These are phyloP conservation scores for Rheum nobile DNA, from an alignment of 148 eudicot genomes.

Conservation along the genomic window DNA sequence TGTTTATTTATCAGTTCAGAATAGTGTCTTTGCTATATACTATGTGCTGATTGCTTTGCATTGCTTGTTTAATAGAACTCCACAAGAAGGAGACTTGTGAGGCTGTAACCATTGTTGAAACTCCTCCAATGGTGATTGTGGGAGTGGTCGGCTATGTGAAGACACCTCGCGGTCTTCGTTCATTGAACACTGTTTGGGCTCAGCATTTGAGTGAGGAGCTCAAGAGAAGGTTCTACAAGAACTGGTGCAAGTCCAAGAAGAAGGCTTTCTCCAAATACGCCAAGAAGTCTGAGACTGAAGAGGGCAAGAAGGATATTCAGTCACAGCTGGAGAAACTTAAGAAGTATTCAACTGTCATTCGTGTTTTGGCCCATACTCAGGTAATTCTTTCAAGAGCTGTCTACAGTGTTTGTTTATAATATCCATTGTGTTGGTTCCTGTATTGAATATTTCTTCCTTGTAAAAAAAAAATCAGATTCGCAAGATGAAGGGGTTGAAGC, in stretches of 20 bases:
- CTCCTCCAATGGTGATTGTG: constrained; percentile 69
- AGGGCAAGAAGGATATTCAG: constrained; percentile 49
- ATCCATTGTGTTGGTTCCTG: not conserved
- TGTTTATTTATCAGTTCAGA: not conserved
- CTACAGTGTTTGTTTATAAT: not conserved
- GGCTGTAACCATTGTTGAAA: constrained; percentile 56
- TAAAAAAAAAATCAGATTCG: constrained; percentile 1
- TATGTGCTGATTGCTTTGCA: not conserved
- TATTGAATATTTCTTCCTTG: not conserved
- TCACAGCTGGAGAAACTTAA: constrained; percentile 59
- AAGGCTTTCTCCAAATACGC: constrained; percentile 62
- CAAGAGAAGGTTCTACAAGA: constrained; percentile 68
- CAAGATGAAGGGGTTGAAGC: constrained; percentile 67
- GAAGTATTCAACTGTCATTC: constrained; percentile 42
- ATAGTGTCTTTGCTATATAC: not conserved
- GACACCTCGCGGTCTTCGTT: constrained; percentile 64
- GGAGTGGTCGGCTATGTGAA: constrained; percentile 66
- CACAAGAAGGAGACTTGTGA: constrained; percentile 78
- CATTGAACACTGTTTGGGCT: constrained; percentile 62
- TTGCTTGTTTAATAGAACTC: constrained; percentile 26
- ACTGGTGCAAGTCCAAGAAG: constrained; percentile 65
- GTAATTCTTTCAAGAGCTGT: constrained; percentile 18
- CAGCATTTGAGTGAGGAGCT: constrained; percentile 68
- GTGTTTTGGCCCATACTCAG: constrained; percentile 74
- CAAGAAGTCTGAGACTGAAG: constrained; percentile 46